phyloP scores from a whole-genome alignment of 1,284 basidiomycete genomes.

The Boletus austroedulis region DNA sequence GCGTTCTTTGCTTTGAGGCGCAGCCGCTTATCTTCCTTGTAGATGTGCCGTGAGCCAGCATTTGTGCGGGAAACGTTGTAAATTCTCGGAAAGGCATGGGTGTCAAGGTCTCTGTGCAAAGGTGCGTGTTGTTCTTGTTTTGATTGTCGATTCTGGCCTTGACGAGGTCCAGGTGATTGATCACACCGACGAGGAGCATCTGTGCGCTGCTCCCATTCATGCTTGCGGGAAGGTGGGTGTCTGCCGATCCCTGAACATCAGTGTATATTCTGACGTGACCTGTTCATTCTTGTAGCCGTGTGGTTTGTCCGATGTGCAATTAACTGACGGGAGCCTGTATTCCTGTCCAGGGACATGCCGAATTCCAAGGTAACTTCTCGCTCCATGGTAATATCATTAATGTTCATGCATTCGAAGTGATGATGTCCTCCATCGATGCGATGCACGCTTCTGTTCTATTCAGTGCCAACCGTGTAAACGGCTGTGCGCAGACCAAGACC shows the following conservation, averaged over 20 bases:
- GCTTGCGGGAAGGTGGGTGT: conserved; percentile 50
- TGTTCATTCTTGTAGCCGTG: conserved; percentile 44
- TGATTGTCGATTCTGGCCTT: conserved; percentile 29
- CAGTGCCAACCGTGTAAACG: conserved; percentile 53
- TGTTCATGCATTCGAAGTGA: conserved; percentile 31
- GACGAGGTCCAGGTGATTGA: conserved; percentile 38
- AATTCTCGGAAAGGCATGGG: conserved; percentile 42
- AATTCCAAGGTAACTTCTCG: conserved; percentile 40
- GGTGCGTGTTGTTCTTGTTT: conserved; percentile 29
- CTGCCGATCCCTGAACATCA: not conserved
- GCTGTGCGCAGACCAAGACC: conserved; percentile 46
- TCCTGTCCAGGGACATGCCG: conserved; percentile 45
- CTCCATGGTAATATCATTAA: too few species aligned
- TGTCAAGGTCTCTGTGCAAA: conserved; percentile 51
- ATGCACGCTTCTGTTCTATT: conserved; percentile 51
- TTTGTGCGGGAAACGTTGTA: conserved; percentile 38
- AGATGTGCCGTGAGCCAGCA: conserved; percentile 52
- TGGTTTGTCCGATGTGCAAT: conserved; percentile 36
- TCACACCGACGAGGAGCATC: conserved; percentile 47
- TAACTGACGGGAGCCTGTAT: conserved; percentile 36
- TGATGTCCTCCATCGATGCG: conserved; percentile 51
- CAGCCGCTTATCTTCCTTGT: not conserved
- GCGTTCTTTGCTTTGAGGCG: conserved; percentile 8
- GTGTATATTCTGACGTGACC: not conserved
- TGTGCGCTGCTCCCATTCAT: conserved; percentile 52